phyloP scores from a whole-genome alignment of 495 filamentous ascomycete species.

The Penicillium cinerascens region DNA sequence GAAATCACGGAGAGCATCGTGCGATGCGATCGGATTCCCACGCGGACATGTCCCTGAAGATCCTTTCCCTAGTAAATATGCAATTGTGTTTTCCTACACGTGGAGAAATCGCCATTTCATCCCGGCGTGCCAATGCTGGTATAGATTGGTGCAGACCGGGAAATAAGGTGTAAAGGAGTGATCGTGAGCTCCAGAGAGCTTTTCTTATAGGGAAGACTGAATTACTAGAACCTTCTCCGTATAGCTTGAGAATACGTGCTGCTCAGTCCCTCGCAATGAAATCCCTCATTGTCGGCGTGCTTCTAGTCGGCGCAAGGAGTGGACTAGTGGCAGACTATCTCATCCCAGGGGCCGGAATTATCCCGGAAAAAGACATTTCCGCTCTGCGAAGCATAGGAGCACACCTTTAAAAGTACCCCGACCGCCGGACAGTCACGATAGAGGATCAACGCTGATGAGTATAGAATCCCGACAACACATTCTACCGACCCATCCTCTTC shows the following conservation, averaged over 20 bases:
- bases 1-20: conserved; percentile 1
- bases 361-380: conserved; percentile 21
- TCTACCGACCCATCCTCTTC: conserved; percentile 54
- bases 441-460: not conserved
- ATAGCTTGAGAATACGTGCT: no score
- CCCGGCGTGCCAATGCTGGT: conserved; percentile 6
- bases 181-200: no score
- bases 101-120: conserved; percentile 27
- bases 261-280: conserved; percentile 15
- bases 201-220: not conserved
- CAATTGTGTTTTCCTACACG: conserved; percentile 21
- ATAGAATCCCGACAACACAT: conserved; percentile 49
- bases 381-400: conserved; percentile 26
- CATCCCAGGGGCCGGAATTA: conserved; percentile 28
- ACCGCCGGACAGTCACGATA: conserved; percentile 47
- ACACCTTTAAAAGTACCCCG: conserved; percentile 25
- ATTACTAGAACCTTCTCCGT: not conserved
- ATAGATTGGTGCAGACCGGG: not conserved
- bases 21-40: not conserved
- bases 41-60: conserved; percentile 5
- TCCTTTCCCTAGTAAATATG: not conserved
- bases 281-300: conserved; percentile 21
- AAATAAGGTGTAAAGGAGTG: not conserved
- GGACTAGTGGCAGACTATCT: conserved; percentile 10
- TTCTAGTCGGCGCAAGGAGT: conserved; percentile 23